Evolutionary conservation across 2,329 filamentous ascomycete species (phyloP), one percentile per base, ranked within the genome.

Genomic region (Cladosporium sphaerospermum): DNA sequence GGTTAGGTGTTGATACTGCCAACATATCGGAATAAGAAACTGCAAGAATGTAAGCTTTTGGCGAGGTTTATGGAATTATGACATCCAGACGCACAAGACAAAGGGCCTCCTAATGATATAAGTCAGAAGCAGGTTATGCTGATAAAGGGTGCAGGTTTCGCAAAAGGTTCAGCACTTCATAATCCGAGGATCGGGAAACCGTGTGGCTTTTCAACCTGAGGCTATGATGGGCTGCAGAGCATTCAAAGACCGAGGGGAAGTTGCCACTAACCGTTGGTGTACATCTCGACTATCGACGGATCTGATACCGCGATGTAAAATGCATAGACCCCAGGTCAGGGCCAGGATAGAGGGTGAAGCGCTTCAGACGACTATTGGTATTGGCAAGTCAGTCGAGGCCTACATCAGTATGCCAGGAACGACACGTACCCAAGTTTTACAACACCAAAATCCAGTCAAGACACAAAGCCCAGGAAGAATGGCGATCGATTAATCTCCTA

Each of bases 361-460:
- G 61, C 47, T 37, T 54, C 31, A 43, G 51, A 39, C 47, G 53
- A 46, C 58, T 44, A 62, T 56, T 67, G 64, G 64, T 45, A 50
- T 39, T 47, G 43, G 59, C 56, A 59, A 57, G 52, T 45, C 44
- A 54, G 51, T 57, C 54, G 45, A 57, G 54, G 59, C 52, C 61
- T 56, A 61, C 50, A 53, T 44, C 48, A 54, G 57, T 60, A 64
- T 66, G 60, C 62, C 62, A 65, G 62, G 63, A 59, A 65, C 61
- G 54, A 62, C 50, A 36, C 55, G 52, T 56, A 59, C 54, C 58
- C 54, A 51, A 59, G 33, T 41, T 40, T 57, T 49, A 55, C 54
- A 57, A 51, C 57, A 46, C 45, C 56, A 53, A 55, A 45, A 31
- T 54, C 39, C 28, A 14, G 48, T 33, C 33, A 54, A 56, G 57